These are phyloP conservation scores for Mortierella sp. DNA, from an alignment of 371 early-diverging fungal species.

Conservation along the genomic window DNA sequence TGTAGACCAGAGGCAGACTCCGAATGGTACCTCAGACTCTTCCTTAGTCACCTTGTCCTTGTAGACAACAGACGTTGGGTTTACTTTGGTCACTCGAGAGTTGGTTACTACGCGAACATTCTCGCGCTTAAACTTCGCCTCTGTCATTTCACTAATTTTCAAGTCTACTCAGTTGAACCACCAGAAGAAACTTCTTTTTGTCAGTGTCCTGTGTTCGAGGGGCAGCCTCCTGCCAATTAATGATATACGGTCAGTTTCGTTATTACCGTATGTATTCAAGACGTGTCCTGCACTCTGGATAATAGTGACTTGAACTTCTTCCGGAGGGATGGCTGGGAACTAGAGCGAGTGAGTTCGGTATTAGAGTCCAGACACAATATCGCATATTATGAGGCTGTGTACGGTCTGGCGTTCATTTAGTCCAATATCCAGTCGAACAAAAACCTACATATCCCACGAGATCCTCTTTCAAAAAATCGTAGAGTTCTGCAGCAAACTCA, in stretches of 20 bases:
- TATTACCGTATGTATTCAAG: slow-evolving; percentile 82
- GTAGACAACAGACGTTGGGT: slow-evolving; percentile 59
- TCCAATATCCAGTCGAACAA: slow-evolving; percentile 6
- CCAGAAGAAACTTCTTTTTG: not conserved
- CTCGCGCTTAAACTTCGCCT: slow-evolving; percentile 77
- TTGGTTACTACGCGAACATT: slow-evolving; percentile 79
- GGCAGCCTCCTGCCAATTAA: not conserved
- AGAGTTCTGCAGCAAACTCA: slow-evolving; percentile 86
- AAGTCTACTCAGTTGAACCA: slow-evolving; percentile 20
- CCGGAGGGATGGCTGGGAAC: slow-evolving; percentile 69
- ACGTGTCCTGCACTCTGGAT: slow-evolving; percentile 84
- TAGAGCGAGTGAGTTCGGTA: slow-evolving; percentile 20
- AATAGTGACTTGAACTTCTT: slow-evolving; percentile 74
- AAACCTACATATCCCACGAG: slow-evolving; percentile 69
- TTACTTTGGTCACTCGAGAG: slow-evolving; percentile 74
- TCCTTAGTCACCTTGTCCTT: slow-evolving; percentile 56
- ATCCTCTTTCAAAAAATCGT: slow-evolving; percentile 88
- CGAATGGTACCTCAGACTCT: slow-evolving; percentile 67
- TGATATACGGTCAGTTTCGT: not conserved
- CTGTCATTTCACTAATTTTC: slow-evolving; percentile 65
- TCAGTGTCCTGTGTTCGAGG: not conserved
- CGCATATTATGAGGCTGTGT: not conserved
- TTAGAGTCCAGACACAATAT: not conserved
- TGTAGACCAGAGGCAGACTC: slow-evolving; percentile 88
- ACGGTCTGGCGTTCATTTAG: not conserved